phyloP scores from a whole-genome alignment of 345 rosid species.

The Arabidopsis suecica region DNA sequence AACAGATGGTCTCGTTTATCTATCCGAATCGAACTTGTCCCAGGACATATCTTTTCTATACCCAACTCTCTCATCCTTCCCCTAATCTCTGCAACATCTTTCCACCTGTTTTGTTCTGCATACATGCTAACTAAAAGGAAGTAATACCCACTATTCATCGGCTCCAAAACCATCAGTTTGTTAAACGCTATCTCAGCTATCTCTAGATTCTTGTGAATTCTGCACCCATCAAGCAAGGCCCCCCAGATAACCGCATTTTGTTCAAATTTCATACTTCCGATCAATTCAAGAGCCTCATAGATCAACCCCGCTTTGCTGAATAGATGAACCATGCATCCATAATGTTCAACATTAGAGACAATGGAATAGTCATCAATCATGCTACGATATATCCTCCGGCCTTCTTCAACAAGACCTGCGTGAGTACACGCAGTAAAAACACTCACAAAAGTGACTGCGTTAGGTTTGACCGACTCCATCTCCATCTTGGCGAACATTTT shows the following conservation, averaged over 20 bases:
- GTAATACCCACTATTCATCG: conserved; percentile 62
- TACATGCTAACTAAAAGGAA: conserved; percentile 65
- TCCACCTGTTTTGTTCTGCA: conserved; percentile 72
- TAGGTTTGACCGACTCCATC: conserved; percentile 57
- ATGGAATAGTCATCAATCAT: conserved; percentile 59
- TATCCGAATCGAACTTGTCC: conserved; percentile 74
- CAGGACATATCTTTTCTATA: conserved; percentile 63
- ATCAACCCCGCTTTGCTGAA: conserved; percentile 77
- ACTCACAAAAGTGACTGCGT: conserved; percentile 75
- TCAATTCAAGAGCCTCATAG: conserved; percentile 64
- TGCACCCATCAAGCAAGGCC: conserved; percentile 71
- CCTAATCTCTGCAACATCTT: conserved; percentile 63
- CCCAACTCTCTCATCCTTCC: conserved; percentile 62
- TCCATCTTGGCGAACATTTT: conserved; percentile 70
- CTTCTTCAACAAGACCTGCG: conserved; percentile 82
- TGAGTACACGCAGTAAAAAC: conserved; percentile 80
- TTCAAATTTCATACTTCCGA: conserved; percentile 54
- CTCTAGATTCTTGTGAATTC: conserved; percentile 64
- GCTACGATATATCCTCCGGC: conserved; percentile 57
- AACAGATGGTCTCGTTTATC: conserved; percentile 56
- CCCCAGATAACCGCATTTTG: conserved; percentile 85
- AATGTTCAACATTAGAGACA: conserved; percentile 58
- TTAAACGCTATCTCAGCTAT: conserved; percentile 61
- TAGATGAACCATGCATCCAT: conserved; percentile 80
- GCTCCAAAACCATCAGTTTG: conserved; percentile 66